Evolutionary conservation across 1,284 basidiomycete species (phyloP).

Genomic region (Heliocybe sulcata): DNA sequence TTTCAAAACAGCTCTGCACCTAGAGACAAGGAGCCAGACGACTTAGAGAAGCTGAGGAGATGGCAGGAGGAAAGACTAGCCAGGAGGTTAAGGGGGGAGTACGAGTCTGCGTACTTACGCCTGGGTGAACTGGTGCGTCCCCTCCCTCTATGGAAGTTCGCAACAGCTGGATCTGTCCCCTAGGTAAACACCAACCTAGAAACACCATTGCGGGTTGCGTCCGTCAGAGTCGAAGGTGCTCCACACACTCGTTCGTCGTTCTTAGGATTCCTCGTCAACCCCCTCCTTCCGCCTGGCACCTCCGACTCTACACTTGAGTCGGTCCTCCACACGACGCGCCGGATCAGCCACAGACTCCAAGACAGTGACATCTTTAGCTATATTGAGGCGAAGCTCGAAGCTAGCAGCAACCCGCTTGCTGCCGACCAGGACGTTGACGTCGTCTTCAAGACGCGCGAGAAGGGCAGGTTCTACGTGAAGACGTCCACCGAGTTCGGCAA

Average conservation of each 20-base stretch:
- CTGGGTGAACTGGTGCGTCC: slow-evolving; percentile 58
- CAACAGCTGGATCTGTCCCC: slow-evolving; percentile 1
- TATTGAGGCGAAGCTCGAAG: slow-evolving; percentile 70
- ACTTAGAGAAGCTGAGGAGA: slow-evolving; percentile 47
- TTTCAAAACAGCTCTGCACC: slow-evolving; percentile 22
- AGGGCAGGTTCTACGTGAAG: slow-evolving; percentile 75
- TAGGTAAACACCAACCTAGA: slow-evolving; percentile 64
- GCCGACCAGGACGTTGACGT: slow-evolving; percentile 77
- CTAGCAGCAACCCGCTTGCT: slow-evolving; percentile 49
- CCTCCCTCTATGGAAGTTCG: slow-evolving; percentile 18
- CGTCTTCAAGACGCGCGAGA: slow-evolving; percentile 73
- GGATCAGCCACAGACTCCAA: slow-evolving; percentile 56
- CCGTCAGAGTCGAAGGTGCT: slow-evolving; percentile 79
- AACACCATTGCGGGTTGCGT: slow-evolving; percentile 55
- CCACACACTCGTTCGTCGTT: slow-evolving; percentile 72
- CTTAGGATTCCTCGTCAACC: slow-evolving; percentile 71
- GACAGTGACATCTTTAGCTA: slow-evolving; percentile 71
- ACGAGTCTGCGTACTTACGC: slow-evolving; percentile 64
- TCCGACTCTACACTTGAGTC: slow-evolving; percentile 45
- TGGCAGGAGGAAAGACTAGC: slow-evolving; percentile 69
- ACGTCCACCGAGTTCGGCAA: slow-evolving; percentile 93
- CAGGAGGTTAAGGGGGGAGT: slow-evolving; percentile 65
- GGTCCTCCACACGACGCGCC: slow-evolving; percentile 61
- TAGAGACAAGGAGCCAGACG: slow-evolving; percentile 45
- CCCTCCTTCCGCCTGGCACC: slow-evolving; percentile 35